Base-by-base conservation (phyloP, 1,284 basidiomycete genomes). In the Trichosporon ovoides region DNA sequence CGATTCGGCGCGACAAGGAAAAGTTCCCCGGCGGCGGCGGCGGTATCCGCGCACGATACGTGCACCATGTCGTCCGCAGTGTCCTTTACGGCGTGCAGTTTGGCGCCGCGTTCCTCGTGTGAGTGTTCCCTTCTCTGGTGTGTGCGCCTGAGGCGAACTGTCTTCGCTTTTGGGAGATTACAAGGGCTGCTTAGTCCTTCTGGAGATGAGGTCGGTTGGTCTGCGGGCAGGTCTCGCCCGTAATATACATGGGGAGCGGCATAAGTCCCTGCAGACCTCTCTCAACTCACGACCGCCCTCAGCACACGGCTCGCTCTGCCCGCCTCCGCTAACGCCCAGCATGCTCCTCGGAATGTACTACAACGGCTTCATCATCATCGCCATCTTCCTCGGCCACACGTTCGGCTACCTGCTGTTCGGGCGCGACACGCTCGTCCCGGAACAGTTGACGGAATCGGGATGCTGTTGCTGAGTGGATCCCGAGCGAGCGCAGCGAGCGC, bases 361-460 rank as follows among this genome's bases (percentile, higher is more conserved):
- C 68, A 79, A 79, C 65, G 74, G 69, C 14, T 70, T 63, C 59
- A 67, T 76, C 52, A 67, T 77, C 22, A 71, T 77, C 51, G 72
- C 68, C 50, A 77, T 77, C 63, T 76, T 77, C 67, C 50, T 75
- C 53, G 73, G 74, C 9, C 72, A 74, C 51, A 72, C 70, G 3
- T 48, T 66, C 33, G 72, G 73, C 5, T 74, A 70, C 60, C 59
- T 74, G 36, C 40, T 67, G 38, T 76, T 76, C 35, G 72, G 64
- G 1, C 56, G 69, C 31, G 74, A 76, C 58, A 73, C 71, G n/a
- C 24, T 48, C 7, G 43, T 48, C 11, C 43, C 24, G 43, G 43
- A 48, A 31, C 43, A 28, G 43, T 22, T 48, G 2, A 19, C 19
- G 14, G 43, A 48, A 22, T 48, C 43, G 28, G 43, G 43, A 16